Base-by-base conservation (phyloP, 441 rosid species). In the Hura crepitans region DNA sequence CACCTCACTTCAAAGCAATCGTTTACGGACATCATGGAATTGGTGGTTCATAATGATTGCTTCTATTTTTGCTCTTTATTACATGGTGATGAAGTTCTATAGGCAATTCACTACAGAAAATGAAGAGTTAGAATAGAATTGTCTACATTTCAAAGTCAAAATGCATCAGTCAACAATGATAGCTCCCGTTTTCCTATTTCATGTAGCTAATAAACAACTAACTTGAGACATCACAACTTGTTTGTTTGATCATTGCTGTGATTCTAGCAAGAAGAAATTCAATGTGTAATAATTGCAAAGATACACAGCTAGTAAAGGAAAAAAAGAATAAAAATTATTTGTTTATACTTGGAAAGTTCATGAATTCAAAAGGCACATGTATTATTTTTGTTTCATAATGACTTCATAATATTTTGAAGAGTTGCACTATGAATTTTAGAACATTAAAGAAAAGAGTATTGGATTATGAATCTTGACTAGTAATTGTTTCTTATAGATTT, bases 51-150 rank as follows among this genome's bases (percentile, higher is more conserved):
- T 62, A 57, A 64, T 57, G 17, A 23, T 86, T 33, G 67, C 74
- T 53, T 64, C 70, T 72, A 69, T 83, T 43, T 56, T 80, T 65
- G 43, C 79, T 20, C 22, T 76, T 1, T 84, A 80, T 70, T 86
- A 70, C 71, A 49, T 77, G 69, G 63, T 81, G n/a, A 77, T 46
- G 80, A 81, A 72, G 76, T 57, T 80, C 68, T 77, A 83, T 65
- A 59, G 64, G 39, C 39, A 47, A 18, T n/a, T 72, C 54, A 22
- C 25, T 14, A 20, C 15, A 39, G 55, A 51, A 53, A 61, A 9
- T 60, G 55, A 39, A 17, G 1, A 8, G 2, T 43, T 53, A 15
- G 70, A 66, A 37, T 45, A 53, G 22, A 50, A 30, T 66, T n/a
- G 30, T 49, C 15, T 3, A 28, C 17, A 45, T 6, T 4, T 13